Evolutionary conservation across 108 stramenopile genomes (phyloP).

Genomic region (Stephanodiscus minutulus): DNA sequence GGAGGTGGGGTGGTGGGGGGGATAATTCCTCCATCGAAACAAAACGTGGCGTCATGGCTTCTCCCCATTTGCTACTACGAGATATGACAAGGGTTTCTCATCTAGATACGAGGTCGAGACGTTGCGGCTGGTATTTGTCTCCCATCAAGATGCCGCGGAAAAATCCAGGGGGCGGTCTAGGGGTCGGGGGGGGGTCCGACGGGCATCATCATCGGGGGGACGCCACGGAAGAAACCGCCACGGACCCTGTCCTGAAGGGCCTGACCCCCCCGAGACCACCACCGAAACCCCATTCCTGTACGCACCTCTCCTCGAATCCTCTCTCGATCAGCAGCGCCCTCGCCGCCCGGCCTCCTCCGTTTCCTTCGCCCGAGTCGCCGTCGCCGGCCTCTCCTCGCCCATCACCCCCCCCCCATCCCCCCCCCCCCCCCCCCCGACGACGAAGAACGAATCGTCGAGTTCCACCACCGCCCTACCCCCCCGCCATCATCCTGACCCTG

Average conservation of each 20-base stretch:
- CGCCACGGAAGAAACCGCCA: slow-evolving; percentile 44
- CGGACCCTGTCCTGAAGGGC: slow-evolving; percentile 44
- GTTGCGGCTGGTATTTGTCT: not conserved
- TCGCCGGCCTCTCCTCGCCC: not conserved
- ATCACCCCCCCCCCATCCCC: too few species aligned
- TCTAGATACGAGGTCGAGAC: too few species aligned
- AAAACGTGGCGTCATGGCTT: not conserved
- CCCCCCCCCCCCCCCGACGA: too few species aligned
- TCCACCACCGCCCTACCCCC: slow-evolving; percentile 76
- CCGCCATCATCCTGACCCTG: slow-evolving; percentile 68
- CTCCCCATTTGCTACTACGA: not conserved
- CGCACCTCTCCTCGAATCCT: slow-evolving; percentile 36
- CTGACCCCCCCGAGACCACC: slow-evolving; percentile 34
- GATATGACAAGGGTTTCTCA: too few species aligned
- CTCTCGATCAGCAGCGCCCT: slow-evolving; percentile 13
- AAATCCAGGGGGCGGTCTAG: too few species aligned
- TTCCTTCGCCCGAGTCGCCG: not conserved
- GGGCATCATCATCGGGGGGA: too few species aligned
- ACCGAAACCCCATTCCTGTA: slow-evolving; percentile 40
- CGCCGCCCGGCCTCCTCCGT: not conserved
- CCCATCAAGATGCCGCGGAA: too few species aligned
- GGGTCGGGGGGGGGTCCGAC: too few species aligned
- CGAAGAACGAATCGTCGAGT: slow-evolving; percentile 49
- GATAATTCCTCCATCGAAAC: too few species aligned
- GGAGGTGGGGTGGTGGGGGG: too few species aligned